These are phyloP conservation scores for Mucor indicus DNA, from an alignment of 371 early-diverging fungal species.

Conservation along the genomic window DNA sequence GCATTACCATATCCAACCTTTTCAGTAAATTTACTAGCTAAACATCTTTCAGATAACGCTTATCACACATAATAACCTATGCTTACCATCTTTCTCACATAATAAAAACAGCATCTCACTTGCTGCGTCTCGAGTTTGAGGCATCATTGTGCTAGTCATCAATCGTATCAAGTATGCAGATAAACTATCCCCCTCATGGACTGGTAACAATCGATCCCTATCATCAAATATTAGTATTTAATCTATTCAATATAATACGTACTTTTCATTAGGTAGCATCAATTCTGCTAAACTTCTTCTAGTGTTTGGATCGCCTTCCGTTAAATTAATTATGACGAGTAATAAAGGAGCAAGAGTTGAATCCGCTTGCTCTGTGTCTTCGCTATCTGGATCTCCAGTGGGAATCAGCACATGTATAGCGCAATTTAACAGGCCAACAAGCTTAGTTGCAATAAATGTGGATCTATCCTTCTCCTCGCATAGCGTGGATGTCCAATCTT, in stretches of 20 bases:
- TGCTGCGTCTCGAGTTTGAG: constrained; percentile 62
- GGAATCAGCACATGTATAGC: constrained; percentile 40
- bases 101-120: constrained; percentile 74
- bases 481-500: constrained; percentile 8
- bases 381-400: constrained; percentile 35
- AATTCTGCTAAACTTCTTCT: constrained; percentile 27
- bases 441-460: constrained; percentile 4
- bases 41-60: constrained; percentile 54
- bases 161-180: constrained; percentile 68
- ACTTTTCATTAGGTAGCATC: constrained; percentile 67
- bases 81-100: constrained; percentile 77
- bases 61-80: constrained; percentile 58
- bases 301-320: constrained; percentile 42
- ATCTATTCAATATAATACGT: constrained; percentile 30
- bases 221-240: not conserved
- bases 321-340: constrained; percentile 49
- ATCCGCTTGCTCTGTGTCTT: constrained; percentile 57
- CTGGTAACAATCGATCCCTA: constrained; percentile 72
- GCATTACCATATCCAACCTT: constrained; percentile 93
- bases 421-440: constrained; percentile 25
- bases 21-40: constrained; percentile 68
- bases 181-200: constrained; percentile 68
- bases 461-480: constrained; percentile 14
- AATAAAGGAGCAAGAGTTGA: constrained; percentile 67
- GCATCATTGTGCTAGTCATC: constrained; percentile 69